Evolutionary conservation across 2,329 filamentous ascomycete species (phyloP), one percentile per base, ranked within the genome.

Genomic region (Mariannaea elegans): DNA sequence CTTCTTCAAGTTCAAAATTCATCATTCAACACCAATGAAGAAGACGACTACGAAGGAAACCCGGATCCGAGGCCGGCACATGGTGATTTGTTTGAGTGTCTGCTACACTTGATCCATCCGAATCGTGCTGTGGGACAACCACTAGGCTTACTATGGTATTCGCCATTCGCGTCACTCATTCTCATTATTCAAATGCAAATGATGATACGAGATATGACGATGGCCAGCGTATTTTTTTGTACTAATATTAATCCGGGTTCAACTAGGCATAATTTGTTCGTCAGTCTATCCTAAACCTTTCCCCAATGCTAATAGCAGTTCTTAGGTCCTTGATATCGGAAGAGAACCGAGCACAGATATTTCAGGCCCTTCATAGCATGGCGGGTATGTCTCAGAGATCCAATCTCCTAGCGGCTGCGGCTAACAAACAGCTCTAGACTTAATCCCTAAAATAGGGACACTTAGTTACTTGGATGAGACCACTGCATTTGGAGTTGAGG

Each of bases 101-200:
- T 61, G 1, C 21, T 61, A 12, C 58, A 61, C 19, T 16, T 61
- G 29, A 61, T 61, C 9, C 53, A 61, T 16, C 58, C 58, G 1
- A 57, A 44, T 19, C 52, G 58, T 2, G 4, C 41, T 9, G 29
- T 53, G 8, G 52, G 52, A n/a, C 53, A 56, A 7, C 58, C 52
- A 2, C 53, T 61, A 5, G 58, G 58, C 2, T n/a, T 61, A 4
- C 31, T 61, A 8, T 61, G 58, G 58, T 52, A 61, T 16, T 61
- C 58, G 8, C 58, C 58, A 6, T 61, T 61, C 38, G 58, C 58
- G 1, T 61, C 52, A 4, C 52, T 61, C 16, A 57, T 61, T 29
- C 29, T 61, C 7, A 56, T 61, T 21, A 48, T 61, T 14, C 58
- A 61, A 29, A 61, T 61, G 52, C 58, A 61, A 39, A 61, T 61